Evolutionary conservation across 1,284 basidiomycete species (phyloP).

Genomic region (Puccinia horiana): DNA sequence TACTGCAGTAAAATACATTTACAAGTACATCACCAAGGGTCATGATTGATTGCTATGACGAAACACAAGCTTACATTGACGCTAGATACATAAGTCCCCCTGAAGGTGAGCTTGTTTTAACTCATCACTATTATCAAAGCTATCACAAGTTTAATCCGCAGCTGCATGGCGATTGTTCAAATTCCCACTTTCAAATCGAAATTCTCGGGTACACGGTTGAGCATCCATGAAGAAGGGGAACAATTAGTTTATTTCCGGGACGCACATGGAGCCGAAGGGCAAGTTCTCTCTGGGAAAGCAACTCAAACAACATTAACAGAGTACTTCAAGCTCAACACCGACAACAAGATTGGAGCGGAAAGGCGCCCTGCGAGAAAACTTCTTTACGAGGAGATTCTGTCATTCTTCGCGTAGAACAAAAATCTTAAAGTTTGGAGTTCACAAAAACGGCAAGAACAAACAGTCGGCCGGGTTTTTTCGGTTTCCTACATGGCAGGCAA

Average conservation of each 20-base stretch:
- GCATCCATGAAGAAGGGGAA: background rate
- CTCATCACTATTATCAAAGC: background rate
- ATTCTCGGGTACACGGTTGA: background rate
- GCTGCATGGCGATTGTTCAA: background rate
- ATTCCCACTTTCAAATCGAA: background rate
- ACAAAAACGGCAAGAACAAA: background rate
- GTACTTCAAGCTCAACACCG: background rate
- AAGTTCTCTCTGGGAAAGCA: background rate
- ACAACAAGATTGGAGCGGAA: background rate
- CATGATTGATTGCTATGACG: background rate
- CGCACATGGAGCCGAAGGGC: background rate
- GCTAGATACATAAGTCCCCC: background rate
- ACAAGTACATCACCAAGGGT: conserved; percentile 31
- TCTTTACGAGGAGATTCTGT: background rate
- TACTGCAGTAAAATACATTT: conserved; percentile 15
- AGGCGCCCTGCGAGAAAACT: background rate
- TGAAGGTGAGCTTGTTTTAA: background rate
- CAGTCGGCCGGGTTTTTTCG: too few relatives aligned
- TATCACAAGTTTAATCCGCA: background rate
- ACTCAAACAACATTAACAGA: background rate
- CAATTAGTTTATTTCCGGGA: background rate
- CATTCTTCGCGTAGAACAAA: background rate
- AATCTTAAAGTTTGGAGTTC: background rate
- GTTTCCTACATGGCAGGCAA: too few relatives aligned
- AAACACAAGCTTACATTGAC: background rate